Evolutionary conservation across 2,329 filamentous ascomycete species (phyloP), one percentile per base, ranked within the genome.

Genomic region (Aplosporella prunicola): DNA sequence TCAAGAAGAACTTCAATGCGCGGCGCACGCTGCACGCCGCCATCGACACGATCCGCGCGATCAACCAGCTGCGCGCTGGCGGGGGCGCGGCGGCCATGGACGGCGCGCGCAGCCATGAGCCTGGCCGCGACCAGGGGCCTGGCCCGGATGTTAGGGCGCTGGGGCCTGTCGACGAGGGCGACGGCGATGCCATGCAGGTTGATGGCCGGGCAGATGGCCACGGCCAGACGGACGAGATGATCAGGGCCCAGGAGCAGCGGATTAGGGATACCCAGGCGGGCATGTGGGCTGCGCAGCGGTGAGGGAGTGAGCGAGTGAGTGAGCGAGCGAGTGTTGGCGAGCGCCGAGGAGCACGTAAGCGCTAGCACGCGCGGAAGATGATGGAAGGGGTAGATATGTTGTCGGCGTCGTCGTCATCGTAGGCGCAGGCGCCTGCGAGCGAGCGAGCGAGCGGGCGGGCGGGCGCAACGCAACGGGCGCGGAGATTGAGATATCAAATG

Each of bases 1-100:
- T 80, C 44, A 79, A 79, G 67, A 80, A 80, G 67, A 80, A 80
- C 53, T 80, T 80, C 65, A 80, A 80, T 45, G 76, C 76, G 2
- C 61, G 76, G 2, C 63, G 76, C 27, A 80, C 76, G 9, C 61
- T 80, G 23, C 76, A 80, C 56, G 77, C 76, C 40, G 76, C 76
- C 11, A 80, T 80, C 48, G 76, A 80, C 53, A 80, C 76, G 1
- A 77, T 80, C 20, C 67, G 76, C 16, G 76, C 76, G 2, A 80
- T 80, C 55, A 80, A 80, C 51, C 78, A 80, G 55, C 59, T 80
- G 10, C 64, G 76, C 43, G 75, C 77, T 26, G 75, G 74, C 18
- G 71, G 72, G 20, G 71, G 70, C 3, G 51, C 57, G 9, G 62
- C 72, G 31, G 75, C 78, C 67, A 75, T 76, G 72, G 74, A 79